A percentile compares a stretch with the other conserved stretches of the same genome.
Evolutionary conservation across 2,329 filamentous ascomycete species (phyloP).

Genomic region (Alternaria triticimaculans): DNA sequence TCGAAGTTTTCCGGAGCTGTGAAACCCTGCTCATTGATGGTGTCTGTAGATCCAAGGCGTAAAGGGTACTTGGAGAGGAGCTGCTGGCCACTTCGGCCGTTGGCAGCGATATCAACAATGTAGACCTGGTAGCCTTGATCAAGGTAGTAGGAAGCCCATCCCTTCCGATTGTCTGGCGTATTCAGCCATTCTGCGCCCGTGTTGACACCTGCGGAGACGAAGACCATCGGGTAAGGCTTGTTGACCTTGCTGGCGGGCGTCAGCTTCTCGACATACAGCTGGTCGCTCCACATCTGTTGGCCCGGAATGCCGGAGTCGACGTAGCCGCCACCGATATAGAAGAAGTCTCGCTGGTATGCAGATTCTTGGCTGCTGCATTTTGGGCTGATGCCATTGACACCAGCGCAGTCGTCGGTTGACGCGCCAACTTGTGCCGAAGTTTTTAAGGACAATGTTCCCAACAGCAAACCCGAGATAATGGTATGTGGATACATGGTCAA

Average conservation of each 20-base stretch:
- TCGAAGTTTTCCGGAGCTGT: conserved; percentile 19
- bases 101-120: conserved; percentile 23
- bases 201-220: conserved; percentile 30
- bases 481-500: not conserved
- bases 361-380: conserved; percentile 29
- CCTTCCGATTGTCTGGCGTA: conserved; percentile 23
- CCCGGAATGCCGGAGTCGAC: conserved; percentile 27
- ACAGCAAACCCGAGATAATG: not conserved
- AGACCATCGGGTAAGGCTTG: conserved; percentile 29
- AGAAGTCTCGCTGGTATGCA: conserved; percentile 27
- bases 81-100: conserved; percentile 15
- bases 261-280: conserved; percentile 31
- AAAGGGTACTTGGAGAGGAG: conserved; percentile 10
- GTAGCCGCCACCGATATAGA: conserved; percentile 36
- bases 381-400: conserved; percentile 24
- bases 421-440: not conserved
- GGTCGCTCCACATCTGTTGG: conserved; percentile 24
- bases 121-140: conserved; percentile 31
- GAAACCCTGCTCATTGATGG: conserved; percentile 19
- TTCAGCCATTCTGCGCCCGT: conserved; percentile 26
- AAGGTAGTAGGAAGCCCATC: conserved; percentile 28
- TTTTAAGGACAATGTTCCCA: not conserved
- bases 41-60: conserved; percentile 18
- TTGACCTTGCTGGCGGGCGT: conserved; percentile 16
- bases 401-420: conserved; percentile 8